Conservation (phyloP, 2,329 filamentous ascomycete species). For the Ciborinia camelliae region DNA sequence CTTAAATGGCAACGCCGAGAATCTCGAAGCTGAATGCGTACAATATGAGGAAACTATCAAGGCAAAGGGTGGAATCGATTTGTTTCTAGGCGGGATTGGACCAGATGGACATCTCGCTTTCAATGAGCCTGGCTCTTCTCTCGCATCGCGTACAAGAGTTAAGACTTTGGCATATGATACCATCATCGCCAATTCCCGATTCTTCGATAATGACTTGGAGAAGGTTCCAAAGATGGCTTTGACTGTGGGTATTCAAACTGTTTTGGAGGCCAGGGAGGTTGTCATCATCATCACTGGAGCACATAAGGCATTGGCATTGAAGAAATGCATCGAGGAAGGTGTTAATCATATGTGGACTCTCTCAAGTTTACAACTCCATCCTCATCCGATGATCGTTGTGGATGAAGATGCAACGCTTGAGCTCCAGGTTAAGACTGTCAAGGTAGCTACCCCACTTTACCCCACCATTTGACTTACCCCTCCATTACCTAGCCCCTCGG, state of each 20-base stretch:
- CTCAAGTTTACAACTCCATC: constrained; percentile 75
- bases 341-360: constrained; percentile 92
- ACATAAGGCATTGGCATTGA: constrained; percentile 75
- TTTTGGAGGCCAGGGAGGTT: constrained; percentile 76
- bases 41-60: constrained; percentile 77
- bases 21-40: constrained; percentile 72
- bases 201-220: constrained; percentile 71
- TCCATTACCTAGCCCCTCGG: neutral
- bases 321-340: constrained; percentile 76
- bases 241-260: constrained; percentile 80
- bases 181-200: constrained; percentile 78
- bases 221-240: constrained; percentile 78
- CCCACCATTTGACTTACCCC: neutral
- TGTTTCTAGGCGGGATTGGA: constrained; percentile 82
- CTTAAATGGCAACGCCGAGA: constrained; percentile 73
- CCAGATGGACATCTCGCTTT: constrained; percentile 87
- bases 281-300: constrained; percentile 79
- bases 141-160: constrained; percentile 74
- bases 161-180: constrained; percentile 88
- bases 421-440: constrained; percentile 70
- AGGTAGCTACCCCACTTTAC: constrained; percentile 41
- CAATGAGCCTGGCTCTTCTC: constrained; percentile 80
- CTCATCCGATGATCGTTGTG: constrained; percentile 76
- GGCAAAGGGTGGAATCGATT: constrained; percentile 72
- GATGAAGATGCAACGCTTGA: constrained; percentile 77